phyloP scores from a whole-genome alignment of 176 grass and related monocot genomes.

The Raddia distichophylla region DNA sequence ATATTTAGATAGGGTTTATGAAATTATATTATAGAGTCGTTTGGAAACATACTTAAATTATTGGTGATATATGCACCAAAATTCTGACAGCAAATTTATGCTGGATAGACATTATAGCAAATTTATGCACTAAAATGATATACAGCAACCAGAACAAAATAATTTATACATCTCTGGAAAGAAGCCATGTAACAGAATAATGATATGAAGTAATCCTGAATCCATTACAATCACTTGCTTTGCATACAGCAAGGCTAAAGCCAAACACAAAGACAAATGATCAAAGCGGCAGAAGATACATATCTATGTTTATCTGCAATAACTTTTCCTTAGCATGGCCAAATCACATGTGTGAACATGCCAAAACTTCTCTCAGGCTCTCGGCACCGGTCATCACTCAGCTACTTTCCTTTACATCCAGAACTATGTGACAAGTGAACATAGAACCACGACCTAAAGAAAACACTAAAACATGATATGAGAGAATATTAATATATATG shows the following conservation, averaged over 20 bases:
- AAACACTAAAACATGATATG: constrained; percentile 38
- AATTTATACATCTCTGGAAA: not conserved
- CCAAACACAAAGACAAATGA: constrained; percentile 30
- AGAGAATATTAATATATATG: constrained; percentile 48
- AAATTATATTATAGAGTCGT: too few relatives aligned
- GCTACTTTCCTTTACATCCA: constrained; percentile 63
- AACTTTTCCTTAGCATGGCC: constrained; percentile 56
- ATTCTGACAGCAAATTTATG: not conserved
- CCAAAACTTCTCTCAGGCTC: constrained; percentile 57
- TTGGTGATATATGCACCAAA: not conserved
- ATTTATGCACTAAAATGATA: not conserved
- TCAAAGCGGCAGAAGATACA: constrained; percentile 20
- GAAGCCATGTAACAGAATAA: constrained; percentile 14
- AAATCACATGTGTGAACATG: constrained; percentile 51
- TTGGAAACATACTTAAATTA: too few relatives aligned
- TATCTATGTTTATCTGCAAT: constrained; percentile 28
- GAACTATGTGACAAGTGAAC: constrained; percentile 44
- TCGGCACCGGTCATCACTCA: constrained; percentile 41
- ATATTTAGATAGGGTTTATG: too few relatives aligned
- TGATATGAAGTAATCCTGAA: constrained; percentile 18
- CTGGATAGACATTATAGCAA: not conserved
- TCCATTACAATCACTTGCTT: constrained; percentile 56
- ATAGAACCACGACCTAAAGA: constrained; percentile 36
- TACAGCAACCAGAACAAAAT: not conserved
- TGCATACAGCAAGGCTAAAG: constrained; percentile 43